phyloP scores from a whole-genome alignment of 495 filamentous ascomycete genomes.

The Penicillium psychrofluorescens region DNA sequence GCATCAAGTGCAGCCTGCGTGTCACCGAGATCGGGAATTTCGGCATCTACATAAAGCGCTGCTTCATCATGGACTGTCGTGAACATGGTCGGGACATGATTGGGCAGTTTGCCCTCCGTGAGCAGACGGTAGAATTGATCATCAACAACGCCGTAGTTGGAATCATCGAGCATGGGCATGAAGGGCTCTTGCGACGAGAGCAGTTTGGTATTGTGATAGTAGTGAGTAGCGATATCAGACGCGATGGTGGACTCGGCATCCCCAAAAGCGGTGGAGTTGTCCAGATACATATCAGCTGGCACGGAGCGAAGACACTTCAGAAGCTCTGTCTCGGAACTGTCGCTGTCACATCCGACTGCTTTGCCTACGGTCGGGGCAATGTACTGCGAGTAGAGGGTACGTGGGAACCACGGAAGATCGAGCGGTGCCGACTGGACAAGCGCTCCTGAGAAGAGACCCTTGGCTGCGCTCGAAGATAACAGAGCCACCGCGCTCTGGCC shows the following conservation, averaged over 20 bases:
- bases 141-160: conserved; percentile 17
- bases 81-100: conserved; percentile 23
- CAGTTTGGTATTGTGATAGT: conserved; percentile 13
- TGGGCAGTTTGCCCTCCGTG: conserved; percentile 6
- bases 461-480: conserved; percentile 27
- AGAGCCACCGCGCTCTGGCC: conserved; percentile 47
- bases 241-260: conserved; percentile 2
- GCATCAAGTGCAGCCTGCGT: conserved; percentile 3
- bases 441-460: conserved; percentile 24
- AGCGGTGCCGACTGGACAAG: conserved; percentile 21
- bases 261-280: conserved; percentile 16
- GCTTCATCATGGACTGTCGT: conserved; percentile 21
- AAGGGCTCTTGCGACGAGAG: conserved; percentile 20
- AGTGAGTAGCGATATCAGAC: conserved; percentile 3
- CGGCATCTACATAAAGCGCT: conserved; percentile 7
- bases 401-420: conserved; percentile 22
- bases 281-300: conserved; percentile 16
- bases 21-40: conserved; percentile 11
- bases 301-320: conserved; percentile 18
- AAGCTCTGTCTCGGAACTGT: conserved; percentile 6
- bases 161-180: conserved; percentile 22
- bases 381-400: conserved; percentile 13
- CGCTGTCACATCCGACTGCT: conserved; percentile 19
- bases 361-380: conserved; percentile 13
- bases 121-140: conserved; percentile 24